Evolutionary conservation across 768 basidiomycete genomes (phyloP).

Genomic region (Dictyophora rubrovolvata): DNA sequence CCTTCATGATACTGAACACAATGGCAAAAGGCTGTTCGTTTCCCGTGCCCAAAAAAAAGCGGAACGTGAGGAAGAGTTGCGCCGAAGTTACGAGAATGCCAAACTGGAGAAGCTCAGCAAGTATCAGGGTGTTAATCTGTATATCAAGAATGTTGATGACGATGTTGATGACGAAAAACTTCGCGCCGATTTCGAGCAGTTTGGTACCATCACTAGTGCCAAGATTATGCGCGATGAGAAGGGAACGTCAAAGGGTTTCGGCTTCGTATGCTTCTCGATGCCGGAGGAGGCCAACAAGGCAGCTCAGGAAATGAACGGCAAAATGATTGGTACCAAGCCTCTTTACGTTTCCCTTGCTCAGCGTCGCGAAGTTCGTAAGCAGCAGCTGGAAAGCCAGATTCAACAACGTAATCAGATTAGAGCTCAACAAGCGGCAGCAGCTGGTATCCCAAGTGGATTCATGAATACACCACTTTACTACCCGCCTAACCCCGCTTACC

Average conservation of each 20-base stretch:
- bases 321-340: constrained; percentile 98
- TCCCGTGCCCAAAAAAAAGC: constrained; percentile 96
- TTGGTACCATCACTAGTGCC: constrained; percentile 95
- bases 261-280: constrained; percentile 97
- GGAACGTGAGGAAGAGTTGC: constrained; percentile 95
- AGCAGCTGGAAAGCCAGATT: constrained; percentile 98
- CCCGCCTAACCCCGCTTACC: constrained; percentile 65
- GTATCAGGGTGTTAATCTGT: constrained; percentile 97
- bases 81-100: constrained; percentile 86
- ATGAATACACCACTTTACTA: constrained; percentile 84
- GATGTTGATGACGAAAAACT: constrained; percentile 97
- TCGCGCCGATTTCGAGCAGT: constrained; percentile 91
- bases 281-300: constrained; percentile 99
- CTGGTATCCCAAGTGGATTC: constrained; percentile 69
- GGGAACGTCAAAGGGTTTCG: constrained; percentile 87
- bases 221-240: constrained; percentile 99
- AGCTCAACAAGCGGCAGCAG: constrained; percentile 90
- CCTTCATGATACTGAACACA: constrained; percentile 76
- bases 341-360: constrained; percentile 98
- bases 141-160: constrained; percentile 99
- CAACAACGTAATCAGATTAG: constrained; percentile 96
- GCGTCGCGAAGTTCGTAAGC: constrained; percentile 93
- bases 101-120: constrained; percentile 98
- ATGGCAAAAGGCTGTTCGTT: constrained; percentile 89
- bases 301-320: constrained; percentile 99